A percentile compares a stretch with the other conserved stretches of the same genome.
Evolutionary conservation across 345 rosid genomes (phyloP).

Genomic region (Pseudoturritis turrita): DNA sequence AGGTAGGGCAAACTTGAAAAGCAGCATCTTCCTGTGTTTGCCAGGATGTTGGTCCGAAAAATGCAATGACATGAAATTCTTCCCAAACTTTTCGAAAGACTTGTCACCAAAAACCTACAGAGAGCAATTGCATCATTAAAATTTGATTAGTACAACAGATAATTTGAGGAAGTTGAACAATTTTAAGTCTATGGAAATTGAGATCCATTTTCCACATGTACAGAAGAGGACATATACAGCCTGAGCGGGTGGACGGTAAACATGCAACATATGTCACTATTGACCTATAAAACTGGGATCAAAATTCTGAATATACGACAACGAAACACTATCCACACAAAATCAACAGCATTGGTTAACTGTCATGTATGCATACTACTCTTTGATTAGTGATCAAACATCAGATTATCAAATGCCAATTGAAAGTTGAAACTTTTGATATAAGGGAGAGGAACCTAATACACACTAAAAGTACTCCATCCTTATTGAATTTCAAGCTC

Average conservation of each 20-base stretch:
- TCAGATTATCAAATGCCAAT: background rate
- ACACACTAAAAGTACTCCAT: background rate
- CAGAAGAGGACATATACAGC: background rate
- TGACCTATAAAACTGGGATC: background rate
- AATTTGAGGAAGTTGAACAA: background rate
- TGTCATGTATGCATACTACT: background rate
- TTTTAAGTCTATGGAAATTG: background rate
- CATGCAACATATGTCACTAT: background rate
- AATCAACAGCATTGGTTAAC: background rate
- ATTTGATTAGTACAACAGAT: background rate
- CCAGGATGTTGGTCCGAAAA: slow-evolving; percentile 87
- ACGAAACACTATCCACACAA: background rate
- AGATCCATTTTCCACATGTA: background rate
- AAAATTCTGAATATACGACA: background rate
- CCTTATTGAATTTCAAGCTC: background rate
- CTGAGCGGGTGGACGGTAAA: background rate
- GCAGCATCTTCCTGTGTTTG: slow-evolving; percentile 72
- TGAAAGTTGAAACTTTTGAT: background rate
- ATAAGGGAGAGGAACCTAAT: background rate
- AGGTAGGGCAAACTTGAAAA: slow-evolving; percentile 92
- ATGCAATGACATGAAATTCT: slow-evolving; percentile 92
- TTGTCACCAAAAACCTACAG: slow-evolving; percentile 92
- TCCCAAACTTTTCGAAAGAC: slow-evolving; percentile 79
- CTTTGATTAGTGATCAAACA: background rate
- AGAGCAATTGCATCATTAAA: background rate